A percentile compares a stretch with the other conserved stretches of the same genome.
phyloP scores from a whole-genome alignment of 2,329 filamentous ascomycete species.

The Claviceps spartinae region DNA sequence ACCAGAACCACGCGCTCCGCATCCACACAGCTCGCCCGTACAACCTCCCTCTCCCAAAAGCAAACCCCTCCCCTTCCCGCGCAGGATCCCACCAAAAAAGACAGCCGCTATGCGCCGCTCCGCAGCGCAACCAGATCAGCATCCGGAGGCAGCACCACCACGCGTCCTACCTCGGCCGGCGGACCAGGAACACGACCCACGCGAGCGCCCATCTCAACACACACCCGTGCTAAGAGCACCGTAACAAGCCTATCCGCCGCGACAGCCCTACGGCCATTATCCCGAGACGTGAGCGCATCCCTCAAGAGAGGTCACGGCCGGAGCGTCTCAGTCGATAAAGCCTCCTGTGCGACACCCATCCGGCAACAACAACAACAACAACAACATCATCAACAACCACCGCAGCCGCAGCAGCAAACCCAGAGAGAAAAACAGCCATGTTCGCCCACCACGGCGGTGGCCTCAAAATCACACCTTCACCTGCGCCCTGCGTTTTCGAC shows the following conservation, averaged over 20 bases:
- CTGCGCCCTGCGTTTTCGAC: constrained; percentile 45
- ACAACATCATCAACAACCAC: neutral
- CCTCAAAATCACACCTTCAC: constrained; percentile 18
- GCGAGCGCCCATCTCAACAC: constrained; percentile 10
- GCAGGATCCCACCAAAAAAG: constrained; percentile 10
- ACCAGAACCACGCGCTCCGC: constrained; percentile 6
- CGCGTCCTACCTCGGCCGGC: constrained; percentile 18
- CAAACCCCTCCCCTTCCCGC: neutral
- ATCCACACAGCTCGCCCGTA: constrained; percentile 8
- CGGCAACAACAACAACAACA: neutral
- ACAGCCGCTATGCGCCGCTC: constrained; percentile 20
- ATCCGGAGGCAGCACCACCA: constrained; percentile 9
- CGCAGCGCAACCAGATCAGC: constrained; percentile 18
- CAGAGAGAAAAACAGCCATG: constrained; percentile 1
- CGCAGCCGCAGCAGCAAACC: neutral
- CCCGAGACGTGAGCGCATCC: constrained; percentile 7
- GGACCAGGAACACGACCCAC: constrained; percentile 5
- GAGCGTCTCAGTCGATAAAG: constrained; percentile 12
- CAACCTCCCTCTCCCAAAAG: constrained; percentile 11
- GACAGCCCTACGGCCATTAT: constrained; percentile 18
- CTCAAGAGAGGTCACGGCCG: neutral
- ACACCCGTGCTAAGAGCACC: constrained; percentile 21
- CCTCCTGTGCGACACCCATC: constrained; percentile 5
- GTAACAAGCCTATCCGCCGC: constrained; percentile 15
- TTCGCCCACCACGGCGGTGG: constrained; percentile 10